Evolutionary conservation across 2,329 filamentous ascomycete species (phyloP).

Genomic region (Pseudocercospora musae): DNA sequence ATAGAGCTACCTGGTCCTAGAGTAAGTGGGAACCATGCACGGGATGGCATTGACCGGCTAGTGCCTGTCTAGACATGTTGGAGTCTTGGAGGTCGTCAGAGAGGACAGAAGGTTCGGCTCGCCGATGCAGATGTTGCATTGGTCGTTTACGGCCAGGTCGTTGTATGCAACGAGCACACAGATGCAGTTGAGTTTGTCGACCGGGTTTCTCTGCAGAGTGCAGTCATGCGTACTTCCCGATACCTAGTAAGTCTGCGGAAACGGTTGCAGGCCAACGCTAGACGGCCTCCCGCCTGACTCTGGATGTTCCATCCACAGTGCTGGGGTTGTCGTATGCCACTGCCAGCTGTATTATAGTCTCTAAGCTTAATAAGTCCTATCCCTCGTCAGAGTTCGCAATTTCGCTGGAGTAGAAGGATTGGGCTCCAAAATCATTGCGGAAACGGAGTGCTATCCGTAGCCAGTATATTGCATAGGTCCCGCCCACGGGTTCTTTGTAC

Average conservation of each 20-base stretch:
- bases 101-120: constrained; percentile 18
- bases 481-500: constrained; percentile 1
- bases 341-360: constrained; percentile 18
- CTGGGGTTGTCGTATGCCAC: constrained; percentile 21
- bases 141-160: constrained; percentile 18
- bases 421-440: constrained; percentile 9
- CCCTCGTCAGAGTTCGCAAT: constrained; percentile 19
- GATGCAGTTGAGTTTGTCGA: constrained; percentile 15
- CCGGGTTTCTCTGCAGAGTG: constrained; percentile 18
- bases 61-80: constrained; percentile 1
- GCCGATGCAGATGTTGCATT: constrained; percentile 18
- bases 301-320: constrained; percentile 17
- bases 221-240: constrained; percentile 21
- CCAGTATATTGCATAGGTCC: constrained; percentile 3
- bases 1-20: constrained; percentile 5
- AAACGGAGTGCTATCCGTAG: constrained; percentile 1
- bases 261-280: constrained; percentile 23
- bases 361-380: constrained; percentile 22
- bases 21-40: constrained; percentile 4
- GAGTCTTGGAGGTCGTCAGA: constrained; percentile 2
- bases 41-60: constrained; percentile 15
- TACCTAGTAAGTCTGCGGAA: constrained; percentile 18
- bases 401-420: constrained; percentile 17
- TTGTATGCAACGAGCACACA: constrained; percentile 10
- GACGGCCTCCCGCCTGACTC: constrained; percentile 23